These are phyloP conservation scores for Sporothrix sp. DNA, from an alignment of 2,329 filamentous ascomycete genomes.

Conservation along the genomic window DNA sequence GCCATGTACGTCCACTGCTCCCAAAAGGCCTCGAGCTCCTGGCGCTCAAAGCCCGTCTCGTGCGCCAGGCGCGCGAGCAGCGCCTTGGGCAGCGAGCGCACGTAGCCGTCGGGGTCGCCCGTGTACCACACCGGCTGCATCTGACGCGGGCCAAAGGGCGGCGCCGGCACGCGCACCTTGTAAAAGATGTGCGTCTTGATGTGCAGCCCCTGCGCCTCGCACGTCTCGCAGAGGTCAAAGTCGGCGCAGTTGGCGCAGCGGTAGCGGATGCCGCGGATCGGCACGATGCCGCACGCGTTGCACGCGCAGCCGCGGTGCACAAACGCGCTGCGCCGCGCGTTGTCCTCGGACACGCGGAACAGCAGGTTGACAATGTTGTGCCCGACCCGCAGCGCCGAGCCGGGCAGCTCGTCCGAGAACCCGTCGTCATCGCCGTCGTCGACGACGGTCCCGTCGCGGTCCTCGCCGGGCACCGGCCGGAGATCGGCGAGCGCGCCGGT, in stretches of 20 bases:
- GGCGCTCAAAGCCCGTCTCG: conserved; percentile 70
- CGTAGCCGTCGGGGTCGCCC: conserved; percentile 67
- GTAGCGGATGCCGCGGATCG: conserved; percentile 87
- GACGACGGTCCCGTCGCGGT: conserved; percentile 21
- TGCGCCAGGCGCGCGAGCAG: conserved; percentile 59
- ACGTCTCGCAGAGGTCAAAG: conserved; percentile 90
- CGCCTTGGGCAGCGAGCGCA: conserved; percentile 54
- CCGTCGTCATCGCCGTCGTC: conserved; percentile 34
- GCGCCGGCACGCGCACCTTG: conserved; percentile 85
- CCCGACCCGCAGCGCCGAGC: conserved; percentile 42
- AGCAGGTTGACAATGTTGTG: conserved; percentile 78
- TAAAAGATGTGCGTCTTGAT: conserved; percentile 92
- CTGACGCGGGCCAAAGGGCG: conserved; percentile 71
- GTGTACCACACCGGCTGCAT: conserved; percentile 81
- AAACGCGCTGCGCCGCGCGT: conserved; percentile 77
- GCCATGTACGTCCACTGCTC: conserved; percentile 96
- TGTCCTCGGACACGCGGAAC: conserved; percentile 89
- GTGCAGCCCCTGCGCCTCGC: conserved; percentile 70
- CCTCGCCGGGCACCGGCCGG: neutral
- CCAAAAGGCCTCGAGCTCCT: conserved; percentile 87
- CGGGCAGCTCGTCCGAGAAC: conserved; percentile 41
- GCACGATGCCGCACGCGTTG: conserved; percentile 77
- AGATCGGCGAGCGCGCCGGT: no score
- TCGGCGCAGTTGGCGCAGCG: conserved; percentile 91
- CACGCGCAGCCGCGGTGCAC: conserved; percentile 89